Percentiles rank a stretch among this genome's conserved stretches.
phyloP scores from a whole-genome alignment of 257 asterid species.

The Eustoma russellianum region DNA sequence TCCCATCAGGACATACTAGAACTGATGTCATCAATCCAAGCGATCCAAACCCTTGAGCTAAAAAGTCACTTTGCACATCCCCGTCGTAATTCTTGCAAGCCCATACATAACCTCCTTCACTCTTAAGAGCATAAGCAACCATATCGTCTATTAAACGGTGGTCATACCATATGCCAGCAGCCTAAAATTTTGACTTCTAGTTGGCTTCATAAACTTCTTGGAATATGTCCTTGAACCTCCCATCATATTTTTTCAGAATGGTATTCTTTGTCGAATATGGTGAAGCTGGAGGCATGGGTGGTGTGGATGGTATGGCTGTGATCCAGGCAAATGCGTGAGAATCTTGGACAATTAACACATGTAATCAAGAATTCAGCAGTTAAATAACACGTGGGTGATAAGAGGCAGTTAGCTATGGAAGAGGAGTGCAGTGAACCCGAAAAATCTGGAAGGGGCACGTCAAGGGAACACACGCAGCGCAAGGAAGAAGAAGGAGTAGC shows the following conservation, averaged over 20 bases:
- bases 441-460: too few relatives aligned
- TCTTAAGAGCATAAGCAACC: conserved; percentile 98
- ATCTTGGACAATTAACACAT: too few relatives aligned
- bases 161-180: conserved; percentile 90
- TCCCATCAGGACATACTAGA: conserved; percentile 97
- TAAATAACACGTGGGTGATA: too few relatives aligned
- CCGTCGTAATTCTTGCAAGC: conserved; percentile 99
- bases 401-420: too few relatives aligned
- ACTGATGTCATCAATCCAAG: conserved; percentile 98
- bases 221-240: conserved; percentile 95
- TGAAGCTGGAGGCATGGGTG: too few relatives aligned
- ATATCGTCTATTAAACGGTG: conserved; percentile 97
- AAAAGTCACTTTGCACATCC: conserved; percentile 95
- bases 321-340: too few relatives aligned
- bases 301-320: too few relatives aligned
- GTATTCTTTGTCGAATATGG: too few relatives aligned
- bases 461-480: too few relatives aligned
- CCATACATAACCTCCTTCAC: conserved; percentile 98
- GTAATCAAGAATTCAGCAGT: too few relatives aligned
- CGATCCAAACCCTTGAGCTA: conserved; percentile 98
- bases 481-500: too few relatives aligned
- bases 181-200: conserved; percentile 80
- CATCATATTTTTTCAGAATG: conserved; percentile 89
- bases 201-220: conserved; percentile 79
- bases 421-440: too few relatives aligned